Evolutionary conservation across 139 green algal species (phyloP).

Genomic region (Tetraselmis chui): DNA sequence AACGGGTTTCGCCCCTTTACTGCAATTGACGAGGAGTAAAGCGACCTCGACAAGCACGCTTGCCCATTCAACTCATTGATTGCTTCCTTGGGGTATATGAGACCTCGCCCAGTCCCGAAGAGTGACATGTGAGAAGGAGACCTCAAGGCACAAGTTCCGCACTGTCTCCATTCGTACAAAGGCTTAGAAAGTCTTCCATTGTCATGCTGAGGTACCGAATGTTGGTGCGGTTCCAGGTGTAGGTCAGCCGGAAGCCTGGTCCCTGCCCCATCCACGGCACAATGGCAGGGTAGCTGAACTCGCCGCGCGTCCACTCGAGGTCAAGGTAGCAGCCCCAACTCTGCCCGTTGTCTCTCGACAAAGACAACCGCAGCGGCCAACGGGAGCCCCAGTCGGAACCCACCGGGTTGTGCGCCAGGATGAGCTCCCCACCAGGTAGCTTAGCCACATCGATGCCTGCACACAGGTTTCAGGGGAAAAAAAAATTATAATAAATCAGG

Average conservation of each 20-base stretch:
- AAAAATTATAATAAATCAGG: too few species aligned
- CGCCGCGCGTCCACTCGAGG: not conserved
- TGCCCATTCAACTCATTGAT: too few species aligned
- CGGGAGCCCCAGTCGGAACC: not conserved
- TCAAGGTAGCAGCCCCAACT: not conserved
- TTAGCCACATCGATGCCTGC: not conserved
- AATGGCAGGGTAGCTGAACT: conserved; percentile 4
- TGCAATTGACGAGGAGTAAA: too few species aligned
- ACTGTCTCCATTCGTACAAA: too few species aligned
- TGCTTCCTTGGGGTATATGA: too few species aligned
- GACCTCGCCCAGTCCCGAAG: too few species aligned
- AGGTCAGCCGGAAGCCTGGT: not conserved
- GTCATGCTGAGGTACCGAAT: not conserved
- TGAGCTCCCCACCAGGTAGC: not conserved
- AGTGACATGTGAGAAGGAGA: too few species aligned
- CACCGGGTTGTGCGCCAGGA: not conserved
- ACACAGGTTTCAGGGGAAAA: too few species aligned
- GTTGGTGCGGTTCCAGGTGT: conserved; percentile 1
- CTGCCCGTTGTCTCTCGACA: not conserved
- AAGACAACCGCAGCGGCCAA: not conserved
- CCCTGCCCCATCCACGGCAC: not conserved
- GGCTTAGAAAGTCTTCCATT: not conserved
- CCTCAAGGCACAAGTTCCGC: too few species aligned
- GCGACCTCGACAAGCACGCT: too few species aligned
- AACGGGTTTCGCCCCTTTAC: too few species aligned